These are phyloP conservation scores for Scenedesmus sp. DNA, from an alignment of 163 green algal species.

Conservation along the genomic window DNA sequence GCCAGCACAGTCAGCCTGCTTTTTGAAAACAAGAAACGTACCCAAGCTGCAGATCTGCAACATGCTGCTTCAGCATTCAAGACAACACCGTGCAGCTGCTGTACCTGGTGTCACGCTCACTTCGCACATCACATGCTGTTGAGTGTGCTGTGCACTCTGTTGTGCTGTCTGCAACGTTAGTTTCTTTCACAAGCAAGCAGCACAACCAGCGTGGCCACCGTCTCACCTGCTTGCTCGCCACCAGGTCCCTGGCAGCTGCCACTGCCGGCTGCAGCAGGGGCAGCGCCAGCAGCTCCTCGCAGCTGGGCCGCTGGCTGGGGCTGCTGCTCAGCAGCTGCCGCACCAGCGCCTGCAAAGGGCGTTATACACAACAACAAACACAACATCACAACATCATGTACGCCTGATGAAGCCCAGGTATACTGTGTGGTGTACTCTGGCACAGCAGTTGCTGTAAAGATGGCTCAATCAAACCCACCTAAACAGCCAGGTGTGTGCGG, in stretches of 20 bases:
- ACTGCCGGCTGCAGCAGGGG: not conserved
- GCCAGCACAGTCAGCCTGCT: too few species aligned
- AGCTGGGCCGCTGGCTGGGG: conserved; percentile 5
- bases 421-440: not conserved
- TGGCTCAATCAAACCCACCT: not conserved
- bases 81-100: too few species aligned
- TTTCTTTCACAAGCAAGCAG: not conserved
- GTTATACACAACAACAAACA: not conserved
- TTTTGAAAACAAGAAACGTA: too few species aligned
- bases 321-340: conserved; percentile 20
- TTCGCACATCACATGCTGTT: too few species aligned
- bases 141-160: too few species aligned
- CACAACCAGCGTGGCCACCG: not conserved
- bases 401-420: too few species aligned
- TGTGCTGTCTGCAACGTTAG: too few species aligned
- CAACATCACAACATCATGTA: not conserved
- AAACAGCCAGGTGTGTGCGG: not conserved
- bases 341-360: conserved; percentile 12
- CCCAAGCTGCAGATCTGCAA: too few species aligned
- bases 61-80: too few species aligned
- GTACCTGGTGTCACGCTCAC: too few species aligned
- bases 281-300: conserved; percentile 6
- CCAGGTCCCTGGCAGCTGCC: conserved; percentile 2
- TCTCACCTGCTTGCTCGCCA: not conserved
- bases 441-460: not conserved